Percentiles rank a stretch among this genome's conserved stretches.
phyloP scores from a whole-genome alignment of 257 asterid genomes.

The Solanum bukasovii region DNA sequence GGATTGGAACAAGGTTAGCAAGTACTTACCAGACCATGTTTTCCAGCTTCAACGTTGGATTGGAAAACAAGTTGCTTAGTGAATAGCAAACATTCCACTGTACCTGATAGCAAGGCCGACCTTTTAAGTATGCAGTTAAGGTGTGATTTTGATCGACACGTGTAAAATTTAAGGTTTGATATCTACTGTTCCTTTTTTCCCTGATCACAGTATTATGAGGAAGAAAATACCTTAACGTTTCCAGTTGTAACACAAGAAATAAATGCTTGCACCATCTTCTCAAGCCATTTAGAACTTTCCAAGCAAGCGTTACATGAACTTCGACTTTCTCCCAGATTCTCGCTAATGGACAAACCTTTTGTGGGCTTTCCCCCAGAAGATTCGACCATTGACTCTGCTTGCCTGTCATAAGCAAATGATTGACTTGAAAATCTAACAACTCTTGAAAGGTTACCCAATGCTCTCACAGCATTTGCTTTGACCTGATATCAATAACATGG shows the following conservation, averaged over 20 bases:
- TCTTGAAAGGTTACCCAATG: slow-evolving; percentile 84
- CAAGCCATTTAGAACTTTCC: slow-evolving; percentile 48
- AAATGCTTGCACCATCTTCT: slow-evolving; percentile 83
- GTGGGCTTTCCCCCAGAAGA: slow-evolving; percentile 9
- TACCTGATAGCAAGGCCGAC: slow-evolving; percentile 40
- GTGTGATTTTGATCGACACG: not conserved
- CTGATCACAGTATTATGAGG: not conserved
- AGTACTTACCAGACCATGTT: slow-evolving; percentile 71
- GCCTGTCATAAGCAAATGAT: slow-evolving; percentile 18
- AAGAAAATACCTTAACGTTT: slow-evolving; percentile 65
- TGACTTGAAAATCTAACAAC: slow-evolving; percentile 38
- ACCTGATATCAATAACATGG: slow-evolving; percentile 30
- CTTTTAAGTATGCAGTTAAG: not conserved
- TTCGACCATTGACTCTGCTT: slow-evolving; percentile 3
- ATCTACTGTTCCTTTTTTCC: not conserved
- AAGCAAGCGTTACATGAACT: slow-evolving; percentile 18
- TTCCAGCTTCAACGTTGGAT: slow-evolving; percentile 52
- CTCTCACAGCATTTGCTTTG: slow-evolving; percentile 96
- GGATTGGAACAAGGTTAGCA: not conserved
- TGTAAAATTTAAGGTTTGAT: not conserved
- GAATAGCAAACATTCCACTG: slow-evolving; percentile 98
- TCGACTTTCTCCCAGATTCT: slow-evolving; percentile 21
- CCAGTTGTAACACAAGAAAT: slow-evolving; percentile 94
- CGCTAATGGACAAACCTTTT: slow-evolving; percentile 11
- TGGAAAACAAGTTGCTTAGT: slow-evolving; percentile 78